Conservation (phyloP, 345 rosid species). For the Cardiospermum halicacabum region DNA sequence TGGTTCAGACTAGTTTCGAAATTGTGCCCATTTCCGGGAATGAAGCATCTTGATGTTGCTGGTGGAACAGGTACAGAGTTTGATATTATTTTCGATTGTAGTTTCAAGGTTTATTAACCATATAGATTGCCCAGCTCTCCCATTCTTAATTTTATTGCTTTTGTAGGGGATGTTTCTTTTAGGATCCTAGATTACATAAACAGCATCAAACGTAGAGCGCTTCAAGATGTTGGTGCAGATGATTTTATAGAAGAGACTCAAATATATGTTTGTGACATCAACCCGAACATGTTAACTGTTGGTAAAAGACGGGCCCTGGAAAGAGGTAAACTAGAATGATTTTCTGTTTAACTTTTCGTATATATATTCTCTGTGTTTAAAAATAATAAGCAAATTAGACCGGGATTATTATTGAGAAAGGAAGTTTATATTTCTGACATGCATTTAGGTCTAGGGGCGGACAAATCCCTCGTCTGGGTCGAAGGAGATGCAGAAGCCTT, state of each 20-base stretch:
- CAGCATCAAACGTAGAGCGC: constrained; percentile 53
- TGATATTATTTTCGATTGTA: neutral
- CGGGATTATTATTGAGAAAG: neutral
- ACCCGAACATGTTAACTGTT: constrained; percentile 83
- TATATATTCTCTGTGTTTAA: neutral
- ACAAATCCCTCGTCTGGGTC: constrained; percentile 75
- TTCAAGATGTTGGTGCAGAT: constrained; percentile 51
- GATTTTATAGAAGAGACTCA: constrained; percentile 64
- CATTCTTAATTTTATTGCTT: constrained; percentile 11
- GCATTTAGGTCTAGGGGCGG: constrained; percentile 38
- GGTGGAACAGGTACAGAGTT: constrained; percentile 74
- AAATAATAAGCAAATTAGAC: neutral
- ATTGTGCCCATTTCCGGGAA: constrained; percentile 86
- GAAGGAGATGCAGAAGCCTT: constrained; percentile 93
- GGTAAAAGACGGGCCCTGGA: constrained; percentile 77
- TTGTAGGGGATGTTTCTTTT: constrained; percentile 93
- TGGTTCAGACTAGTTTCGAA: constrained; percentile 69
- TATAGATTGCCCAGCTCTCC: neutral
- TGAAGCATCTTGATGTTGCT: constrained; percentile 98
- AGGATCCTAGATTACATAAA: constrained; percentile 61
- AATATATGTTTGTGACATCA: constrained; percentile 87
- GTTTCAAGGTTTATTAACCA: neutral
- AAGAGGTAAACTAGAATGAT: constrained; percentile 48
- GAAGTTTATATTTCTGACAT: neutral
- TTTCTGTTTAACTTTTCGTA: neutral